Conservation (phyloP, 2,329 filamentous ascomycete species). For the Aspergillus clavatus region DNA sequence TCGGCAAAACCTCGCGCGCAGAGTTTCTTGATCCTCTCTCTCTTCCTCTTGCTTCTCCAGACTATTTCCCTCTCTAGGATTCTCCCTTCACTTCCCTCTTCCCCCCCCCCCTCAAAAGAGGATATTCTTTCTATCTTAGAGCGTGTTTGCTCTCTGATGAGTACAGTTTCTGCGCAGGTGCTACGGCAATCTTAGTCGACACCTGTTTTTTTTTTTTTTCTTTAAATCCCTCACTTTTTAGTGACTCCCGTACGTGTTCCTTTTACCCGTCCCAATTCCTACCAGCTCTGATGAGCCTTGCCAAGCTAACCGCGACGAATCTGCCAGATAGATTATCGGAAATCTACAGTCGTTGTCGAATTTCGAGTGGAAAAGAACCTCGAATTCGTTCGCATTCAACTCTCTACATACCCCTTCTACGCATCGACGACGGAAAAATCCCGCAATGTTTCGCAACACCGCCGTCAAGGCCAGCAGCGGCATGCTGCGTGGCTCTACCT, state of each 20-base stretch:
- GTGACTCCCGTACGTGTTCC: slow-evolving; percentile 17
- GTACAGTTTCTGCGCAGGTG: slow-evolving; percentile 35
- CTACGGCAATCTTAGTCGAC: slow-evolving; percentile 39
- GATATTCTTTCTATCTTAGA: slow-evolving; percentile 8
- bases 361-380: slow-evolving; percentile 1
- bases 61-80: neutral
- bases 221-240: slow-evolving; percentile 8
- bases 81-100: slow-evolving; percentile 9
- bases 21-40: slow-evolving; percentile 3
- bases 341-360: too few species aligned
- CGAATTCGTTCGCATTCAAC: neutral
- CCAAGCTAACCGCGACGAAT: neutral
- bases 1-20: slow-evolving; percentile 13
- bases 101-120: slow-evolving; percentile 10
- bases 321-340: too few species aligned
- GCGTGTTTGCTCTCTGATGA: slow-evolving; percentile 39
- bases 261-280: slow-evolving; percentile 18
- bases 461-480: slow-evolving; percentile 37
- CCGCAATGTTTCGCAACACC: slow-evolving; percentile 37
- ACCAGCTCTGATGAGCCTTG: neutral
- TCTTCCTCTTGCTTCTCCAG: slow-evolving; percentile 1
- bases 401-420: slow-evolving; percentile 6
- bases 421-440: slow-evolving; percentile 22
- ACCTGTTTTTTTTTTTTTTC: slow-evolving; percentile 28
- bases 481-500: slow-evolving; percentile 33